A percentile compares a stretch with the other conserved stretches of the same genome.
phyloP scores from a whole-genome alignment of 371 early-diverging fungal species.

The Synchytrium microbalum region DNA sequence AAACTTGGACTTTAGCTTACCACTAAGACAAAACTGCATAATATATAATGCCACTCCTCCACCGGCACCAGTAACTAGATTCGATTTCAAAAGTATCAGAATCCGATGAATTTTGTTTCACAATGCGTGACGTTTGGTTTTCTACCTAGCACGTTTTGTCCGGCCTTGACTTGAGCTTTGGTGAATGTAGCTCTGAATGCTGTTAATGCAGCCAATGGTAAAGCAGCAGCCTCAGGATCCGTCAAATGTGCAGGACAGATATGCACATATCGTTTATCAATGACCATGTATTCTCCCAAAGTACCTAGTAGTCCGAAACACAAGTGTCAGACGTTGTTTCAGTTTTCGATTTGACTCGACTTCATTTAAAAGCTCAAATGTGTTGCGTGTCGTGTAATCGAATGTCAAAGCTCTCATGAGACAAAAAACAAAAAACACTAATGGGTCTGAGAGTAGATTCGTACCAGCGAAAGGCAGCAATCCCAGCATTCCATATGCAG shows the following conservation, averaged over 20 bases:
- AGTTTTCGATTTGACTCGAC: too few species aligned
- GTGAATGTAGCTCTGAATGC: conserved; percentile 53
- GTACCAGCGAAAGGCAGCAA: conserved; percentile 43
- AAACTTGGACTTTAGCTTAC: too few species aligned
- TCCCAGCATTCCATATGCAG: conserved; percentile 48
- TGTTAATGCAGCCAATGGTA: conserved; percentile 64
- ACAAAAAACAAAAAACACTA: too few species aligned
- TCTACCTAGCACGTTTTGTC: conserved; percentile 57
- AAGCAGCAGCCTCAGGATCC: conserved; percentile 55
- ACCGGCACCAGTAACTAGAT: conserved; percentile 62
- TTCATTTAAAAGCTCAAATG: too few species aligned
- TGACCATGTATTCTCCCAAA: conserved; percentile 47
- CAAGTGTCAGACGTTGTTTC: too few species aligned
- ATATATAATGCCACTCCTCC: conserved; percentile 58
- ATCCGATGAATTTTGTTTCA: too few species aligned
- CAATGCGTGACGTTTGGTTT: too few species aligned
- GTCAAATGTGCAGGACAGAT: conserved; percentile 38
- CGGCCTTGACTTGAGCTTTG: conserved; percentile 46
- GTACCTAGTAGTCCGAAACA: too few species aligned
- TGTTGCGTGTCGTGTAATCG: too few species aligned
- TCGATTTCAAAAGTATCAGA: too few species aligned
- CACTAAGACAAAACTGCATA: conserved; percentile 57
- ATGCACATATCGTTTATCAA: conserved; percentile 30
- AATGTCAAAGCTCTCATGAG: too few species aligned
- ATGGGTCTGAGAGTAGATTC: too few species aligned